Conservation (phyloP, 306 rosid genomes). For the Astragalus glycyphyllos region DNA sequence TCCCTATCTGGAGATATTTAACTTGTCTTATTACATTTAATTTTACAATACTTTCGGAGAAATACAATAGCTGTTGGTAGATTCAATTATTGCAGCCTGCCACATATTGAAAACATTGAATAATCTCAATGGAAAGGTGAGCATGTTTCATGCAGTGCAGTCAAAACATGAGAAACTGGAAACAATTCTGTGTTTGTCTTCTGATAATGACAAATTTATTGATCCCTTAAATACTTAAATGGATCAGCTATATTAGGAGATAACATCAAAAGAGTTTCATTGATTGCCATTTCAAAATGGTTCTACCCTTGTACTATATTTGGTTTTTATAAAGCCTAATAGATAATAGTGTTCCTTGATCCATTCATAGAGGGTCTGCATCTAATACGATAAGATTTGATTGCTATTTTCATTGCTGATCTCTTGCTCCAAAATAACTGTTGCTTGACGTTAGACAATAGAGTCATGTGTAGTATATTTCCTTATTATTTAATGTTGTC, state of each 20-base stretch:
- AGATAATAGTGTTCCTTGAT: neutral
- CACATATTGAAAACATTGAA: too few relatives aligned
- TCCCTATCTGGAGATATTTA: too few relatives aligned
- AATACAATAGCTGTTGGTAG: too few relatives aligned
- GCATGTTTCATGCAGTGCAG: neutral
- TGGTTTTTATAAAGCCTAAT: neutral
- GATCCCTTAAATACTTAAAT: neutral
- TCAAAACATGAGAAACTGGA: neutral
- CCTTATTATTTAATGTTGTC: constrained; percentile 9
- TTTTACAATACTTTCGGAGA: too few relatives aligned
- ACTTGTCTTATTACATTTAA: too few relatives aligned
- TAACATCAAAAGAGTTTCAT: neutral
- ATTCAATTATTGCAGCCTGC: too few relatives aligned
- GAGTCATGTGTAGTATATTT: constrained; percentile 8
- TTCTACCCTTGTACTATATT: neutral
- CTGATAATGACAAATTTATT: neutral
- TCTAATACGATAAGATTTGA: constrained; percentile 26
- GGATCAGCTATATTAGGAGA: constrained; percentile 13
- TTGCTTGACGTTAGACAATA: constrained; percentile 17
- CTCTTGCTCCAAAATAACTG: neutral
- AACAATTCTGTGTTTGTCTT: neutral
- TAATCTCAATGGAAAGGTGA: neutral
- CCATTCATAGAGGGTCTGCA: neutral
- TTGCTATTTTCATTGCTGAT: constrained; percentile 18
- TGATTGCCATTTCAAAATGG: constrained; percentile 3